Conservation (phyloP, 116 monocot genomes). For the Dioscorea cayenensis region DNA sequence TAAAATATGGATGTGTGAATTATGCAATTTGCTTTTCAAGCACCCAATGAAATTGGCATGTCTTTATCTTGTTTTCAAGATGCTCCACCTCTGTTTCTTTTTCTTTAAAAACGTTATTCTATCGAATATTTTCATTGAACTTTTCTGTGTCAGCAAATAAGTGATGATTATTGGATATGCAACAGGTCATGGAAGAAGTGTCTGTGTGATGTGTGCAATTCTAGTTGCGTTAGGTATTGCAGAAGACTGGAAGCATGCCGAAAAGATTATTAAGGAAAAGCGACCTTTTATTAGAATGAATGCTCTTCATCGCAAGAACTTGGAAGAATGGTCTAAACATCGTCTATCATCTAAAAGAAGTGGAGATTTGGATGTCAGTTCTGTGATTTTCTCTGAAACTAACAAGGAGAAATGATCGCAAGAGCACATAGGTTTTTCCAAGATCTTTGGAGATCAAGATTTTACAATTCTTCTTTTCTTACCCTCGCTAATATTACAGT, state of each 20-base stretch:
- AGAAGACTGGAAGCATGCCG: constrained; percentile 90
- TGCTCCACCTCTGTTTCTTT: too few relatives aligned
- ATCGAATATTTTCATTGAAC: too few relatives aligned
- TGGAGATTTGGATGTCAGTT: constrained; percentile 29
- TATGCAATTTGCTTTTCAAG: background rate
- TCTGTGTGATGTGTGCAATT: constrained; percentile 78
- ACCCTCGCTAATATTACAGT: too few relatives aligned
- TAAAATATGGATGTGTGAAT: background rate
- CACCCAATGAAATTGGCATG: background rate
- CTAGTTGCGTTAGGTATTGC: constrained; percentile 69
- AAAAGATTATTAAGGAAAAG: constrained; percentile 61
- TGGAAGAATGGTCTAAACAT: constrained; percentile 87
- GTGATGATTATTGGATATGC: background rate
- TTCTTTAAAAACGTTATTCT: background rate
- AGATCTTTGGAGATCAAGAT: too few relatives aligned
- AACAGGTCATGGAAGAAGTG: constrained; percentile 92
- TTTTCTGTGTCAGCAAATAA: background rate
- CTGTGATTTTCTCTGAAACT: constrained; percentile 10
- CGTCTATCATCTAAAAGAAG: constrained; percentile 28
- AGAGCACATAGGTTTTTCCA: too few relatives aligned
- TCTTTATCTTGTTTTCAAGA: background rate
- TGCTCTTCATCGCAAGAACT: constrained; percentile 56
- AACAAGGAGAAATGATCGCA: background rate
- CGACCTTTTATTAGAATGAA: constrained; percentile 80
- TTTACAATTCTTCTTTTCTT: too few relatives aligned